Evolutionary conservation across 768 basidiomycete species (phyloP), one percentile per base, ranked within the genome.

Genomic region (Russula sp.): DNA sequence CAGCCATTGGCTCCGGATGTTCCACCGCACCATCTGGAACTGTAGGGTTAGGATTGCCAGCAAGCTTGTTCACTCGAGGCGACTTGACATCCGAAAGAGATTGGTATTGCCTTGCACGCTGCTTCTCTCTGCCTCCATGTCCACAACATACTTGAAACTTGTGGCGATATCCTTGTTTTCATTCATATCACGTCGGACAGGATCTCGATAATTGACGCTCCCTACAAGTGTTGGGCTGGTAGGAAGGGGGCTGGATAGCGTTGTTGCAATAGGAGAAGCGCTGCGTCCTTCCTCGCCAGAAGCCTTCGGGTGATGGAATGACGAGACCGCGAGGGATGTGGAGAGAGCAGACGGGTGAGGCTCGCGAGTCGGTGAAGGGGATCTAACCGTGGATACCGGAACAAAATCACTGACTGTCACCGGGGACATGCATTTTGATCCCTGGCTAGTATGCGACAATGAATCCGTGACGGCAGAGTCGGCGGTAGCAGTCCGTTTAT

Each of bases 301-400:
- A 26, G 77, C 76, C 61, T 73, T 79, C 5, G 83, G 81, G 68
- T 83, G 77, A 63, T 87, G 80, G 68, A 89, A 84, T 18, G 76
- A 75, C 22, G 86, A 79, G 24, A 81, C 82, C 7, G 80, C 84
- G 50, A 90, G 77, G 38, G 89, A 89, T n/a, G 83, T 83, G 22
- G 89, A 90, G 49, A 91, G 81, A 6, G 85, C 83, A 58, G 89
- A 91, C 36, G 79, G 65, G 51, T 46, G 62, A 42, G 10, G 49
- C 32, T 56, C 78, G 77, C 34, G 79, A 76, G 30, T 77, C 34
- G 49, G 72, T 6, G 81, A 71, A 38, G 80, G 71, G 3, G 80
- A 76, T 63, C 77, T 73, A 36, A 79, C 60, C 34, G 73, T 69
- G 63, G 78, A 65, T 62, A 73, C 76, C 38, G 89, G 88, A 26